These are phyloP conservation scores for Onygenales sp. DNA, from an alignment of 2,329 filamentous ascomycete species.

Conservation along the genomic window DNA sequence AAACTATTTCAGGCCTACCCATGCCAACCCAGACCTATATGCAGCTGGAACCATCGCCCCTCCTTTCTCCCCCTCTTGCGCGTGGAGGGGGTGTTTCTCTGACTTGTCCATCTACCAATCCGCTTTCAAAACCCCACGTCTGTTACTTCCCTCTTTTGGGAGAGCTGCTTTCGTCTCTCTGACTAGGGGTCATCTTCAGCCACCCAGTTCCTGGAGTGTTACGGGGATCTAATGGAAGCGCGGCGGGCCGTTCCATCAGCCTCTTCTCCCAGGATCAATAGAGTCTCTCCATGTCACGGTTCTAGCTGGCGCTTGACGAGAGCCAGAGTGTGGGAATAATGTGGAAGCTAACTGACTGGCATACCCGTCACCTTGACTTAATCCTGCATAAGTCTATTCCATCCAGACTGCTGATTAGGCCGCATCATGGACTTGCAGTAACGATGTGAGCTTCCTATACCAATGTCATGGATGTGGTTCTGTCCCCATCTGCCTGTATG, in stretches of 20 bases:
- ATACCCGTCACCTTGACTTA: conserved; percentile 21
- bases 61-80: conserved; percentile 1
- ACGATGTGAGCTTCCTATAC: conserved; percentile 2
- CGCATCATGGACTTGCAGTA: conserved; percentile 13
- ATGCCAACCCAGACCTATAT: conserved; percentile 1
- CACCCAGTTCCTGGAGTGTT: conserved; percentile 8
- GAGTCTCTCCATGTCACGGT: conserved; percentile 19
- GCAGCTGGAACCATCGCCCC: neutral
- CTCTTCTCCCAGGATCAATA: conserved; percentile 29
- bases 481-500: neutral
- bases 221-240: conserved; percentile 28
- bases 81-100: neutral
- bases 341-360: conserved; percentile 19
- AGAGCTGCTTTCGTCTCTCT: conserved; percentile 6
- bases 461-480: neutral
- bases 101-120: conserved; percentile 7
- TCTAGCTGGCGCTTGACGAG: conserved; percentile 23
- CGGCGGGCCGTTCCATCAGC: conserved; percentile 36
- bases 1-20: neutral
- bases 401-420: conserved; percentile 29
- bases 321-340: conserved; percentile 14
- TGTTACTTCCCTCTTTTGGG: conserved; percentile 6
- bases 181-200: conserved; percentile 1
- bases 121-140: conserved; percentile 1
- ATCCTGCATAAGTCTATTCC: conserved; percentile 29